Conservation (phyloP, 352 stramenopile species). For the Phytophthora macrochlamydospora region DNA sequence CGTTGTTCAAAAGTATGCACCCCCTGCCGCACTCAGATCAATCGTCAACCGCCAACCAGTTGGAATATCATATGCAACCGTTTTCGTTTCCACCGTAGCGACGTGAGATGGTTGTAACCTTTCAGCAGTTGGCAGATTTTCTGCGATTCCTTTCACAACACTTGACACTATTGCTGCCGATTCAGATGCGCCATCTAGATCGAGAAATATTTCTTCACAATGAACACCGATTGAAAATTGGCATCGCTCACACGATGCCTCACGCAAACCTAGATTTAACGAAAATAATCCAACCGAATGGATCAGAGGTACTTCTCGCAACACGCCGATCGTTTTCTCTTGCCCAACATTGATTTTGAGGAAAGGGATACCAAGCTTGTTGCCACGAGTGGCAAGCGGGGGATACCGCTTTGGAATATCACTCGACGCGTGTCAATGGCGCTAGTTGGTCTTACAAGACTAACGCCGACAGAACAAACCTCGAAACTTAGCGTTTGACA, state of each 20-base stretch:
- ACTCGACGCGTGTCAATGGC: neutral
- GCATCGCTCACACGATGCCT: conserved; percentile 18
- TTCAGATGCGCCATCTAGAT: conserved; percentile 25
- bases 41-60: conserved; percentile 36
- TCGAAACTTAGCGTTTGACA: conserved; percentile 30
- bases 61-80: neutral
- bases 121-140: conserved; percentile 12
- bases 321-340: conserved; percentile 32
- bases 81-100: neutral
- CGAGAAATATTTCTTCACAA: conserved; percentile 19
- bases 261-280: conserved; percentile 20
- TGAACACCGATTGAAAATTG: conserved; percentile 17
- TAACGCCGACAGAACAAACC: conserved; percentile 38
- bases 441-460: conserved; percentile 9
- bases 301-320: conserved; percentile 25
- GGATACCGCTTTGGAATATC: conserved; percentile 38
- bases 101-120: neutral
- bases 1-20: conserved; percentile 33
- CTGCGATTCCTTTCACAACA: conserved; percentile 20
- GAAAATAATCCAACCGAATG: conserved; percentile 27
- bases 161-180: conserved; percentile 4
- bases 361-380: conserved; percentile 8
- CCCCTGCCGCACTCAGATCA: conserved; percentile 30
- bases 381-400: conserved; percentile 16
- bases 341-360: conserved; percentile 27